Evolutionary conservation across 768 basidiomycete genomes (phyloP).

Genomic region (Lyophyllum decastes): DNA sequence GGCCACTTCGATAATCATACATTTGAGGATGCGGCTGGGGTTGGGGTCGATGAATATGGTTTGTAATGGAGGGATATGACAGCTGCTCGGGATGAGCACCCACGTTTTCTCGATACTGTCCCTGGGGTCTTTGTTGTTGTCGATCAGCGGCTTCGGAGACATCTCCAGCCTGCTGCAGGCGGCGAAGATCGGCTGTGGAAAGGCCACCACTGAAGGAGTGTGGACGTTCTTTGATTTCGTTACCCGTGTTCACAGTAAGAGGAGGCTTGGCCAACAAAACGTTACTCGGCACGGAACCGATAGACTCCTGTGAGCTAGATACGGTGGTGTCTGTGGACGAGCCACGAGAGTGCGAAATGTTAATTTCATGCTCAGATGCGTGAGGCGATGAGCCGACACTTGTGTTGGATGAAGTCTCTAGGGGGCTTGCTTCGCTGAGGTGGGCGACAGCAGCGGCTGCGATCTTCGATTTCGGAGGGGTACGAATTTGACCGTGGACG

Average conservation of each 20-base stretch:
- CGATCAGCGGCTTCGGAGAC: conserved; percentile 35
- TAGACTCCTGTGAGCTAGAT: conserved; percentile 60
- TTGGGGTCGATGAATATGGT: conserved; percentile 55
- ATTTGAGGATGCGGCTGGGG: conserved; percentile 46
- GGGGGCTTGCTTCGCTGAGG: conserved; percentile 65
- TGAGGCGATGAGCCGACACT: conserved; percentile 77
- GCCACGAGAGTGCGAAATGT: conserved; percentile 74
- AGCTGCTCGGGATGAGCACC: conserved; percentile 43
- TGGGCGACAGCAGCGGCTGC: conserved; percentile 56
- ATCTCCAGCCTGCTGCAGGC: conserved; percentile 70
- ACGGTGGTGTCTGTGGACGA: conserved; percentile 79
- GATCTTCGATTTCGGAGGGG: conserved; percentile 68
- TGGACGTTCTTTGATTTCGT: conserved; percentile 73
- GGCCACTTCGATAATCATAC: conserved; percentile 49
- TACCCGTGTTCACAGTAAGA: conserved; percentile 50
- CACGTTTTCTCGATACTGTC: conserved; percentile 47
- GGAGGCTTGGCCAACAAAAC: conserved; percentile 56
- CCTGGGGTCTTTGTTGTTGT: conserved; percentile 48
- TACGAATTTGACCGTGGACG: conserved; percentile 54
- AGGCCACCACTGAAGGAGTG: conserved; percentile 82
- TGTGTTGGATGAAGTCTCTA: conserved; percentile 71
- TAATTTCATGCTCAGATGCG: conserved; percentile 64
- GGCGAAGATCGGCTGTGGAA: conserved; percentile 71
- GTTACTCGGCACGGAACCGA: conserved; percentile 52
- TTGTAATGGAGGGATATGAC: conserved; percentile 70